These are phyloP conservation scores for Arthrobotrys sphaeroides DNA, from an alignment of 2,329 filamentous ascomycete species.

Conservation along the genomic window DNA sequence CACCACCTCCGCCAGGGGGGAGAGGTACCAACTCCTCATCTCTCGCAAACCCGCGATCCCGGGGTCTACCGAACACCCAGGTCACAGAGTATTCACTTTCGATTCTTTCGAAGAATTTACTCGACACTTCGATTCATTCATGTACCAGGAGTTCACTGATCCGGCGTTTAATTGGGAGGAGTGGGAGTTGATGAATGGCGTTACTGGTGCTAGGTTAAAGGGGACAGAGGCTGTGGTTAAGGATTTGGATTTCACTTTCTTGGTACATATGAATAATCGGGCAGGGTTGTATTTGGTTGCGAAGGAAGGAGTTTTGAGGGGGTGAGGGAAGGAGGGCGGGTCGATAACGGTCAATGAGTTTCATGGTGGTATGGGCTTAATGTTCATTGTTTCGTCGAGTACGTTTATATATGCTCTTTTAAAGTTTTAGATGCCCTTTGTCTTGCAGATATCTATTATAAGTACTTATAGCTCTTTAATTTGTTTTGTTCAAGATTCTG, in stretches of 20 bases:
- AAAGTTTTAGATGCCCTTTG: too few relatives aligned
- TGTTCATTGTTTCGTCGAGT: too few relatives aligned
- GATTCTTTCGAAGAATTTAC: slow-evolving; percentile 35
- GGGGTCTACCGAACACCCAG: slow-evolving; percentile 19
- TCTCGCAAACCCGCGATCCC: slow-evolving; percentile 32
- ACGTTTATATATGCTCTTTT: too few relatives aligned
- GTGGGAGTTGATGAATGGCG: slow-evolving; percentile 47
- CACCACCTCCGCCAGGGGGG: slow-evolving; percentile 7
- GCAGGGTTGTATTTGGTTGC: slow-evolving; percentile 43
- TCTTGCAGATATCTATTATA: too few relatives aligned
- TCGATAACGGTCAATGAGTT: neutral
- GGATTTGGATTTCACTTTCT: slow-evolving; percentile 43
- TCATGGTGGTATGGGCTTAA: neutral
- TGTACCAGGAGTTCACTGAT: slow-evolving; percentile 31
- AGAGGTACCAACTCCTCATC: slow-evolving; percentile 29
- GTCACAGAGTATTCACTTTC: slow-evolving; percentile 27
- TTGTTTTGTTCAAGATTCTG: too few relatives aligned
- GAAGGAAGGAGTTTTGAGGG: neutral
- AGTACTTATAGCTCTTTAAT: too few relatives aligned
- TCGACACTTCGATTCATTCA: slow-evolving; percentile 23
- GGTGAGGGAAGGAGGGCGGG: neutral
- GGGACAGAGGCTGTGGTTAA: slow-evolving; percentile 9
- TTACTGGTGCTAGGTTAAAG: slow-evolving; percentile 7
- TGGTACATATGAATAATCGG: slow-evolving; percentile 19
- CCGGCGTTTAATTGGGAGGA: slow-evolving; percentile 31